phyloP scores from a whole-genome alignment of 2,329 filamentous ascomycete genomes.

The Sclerotinia subarctica region DNA sequence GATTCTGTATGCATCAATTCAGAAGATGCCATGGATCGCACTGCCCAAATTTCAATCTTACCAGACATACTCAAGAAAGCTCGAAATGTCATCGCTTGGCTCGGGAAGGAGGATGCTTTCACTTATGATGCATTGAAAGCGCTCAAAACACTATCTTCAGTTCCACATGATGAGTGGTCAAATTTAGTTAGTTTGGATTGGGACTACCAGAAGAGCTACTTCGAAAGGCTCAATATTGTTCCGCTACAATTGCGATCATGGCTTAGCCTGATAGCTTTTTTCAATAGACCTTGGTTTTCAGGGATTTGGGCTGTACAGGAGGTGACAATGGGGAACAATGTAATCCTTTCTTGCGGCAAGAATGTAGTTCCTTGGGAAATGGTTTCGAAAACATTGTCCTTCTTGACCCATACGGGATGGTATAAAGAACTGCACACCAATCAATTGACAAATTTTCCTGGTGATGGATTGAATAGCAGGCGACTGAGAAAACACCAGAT shows the following conservation, averaged over 20 bases:
- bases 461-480: background rate
- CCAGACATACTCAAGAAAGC: constrained; percentile 23
- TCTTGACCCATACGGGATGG: constrained; percentile 6
- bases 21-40: constrained; percentile 21
- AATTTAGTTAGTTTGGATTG: constrained; percentile 3
- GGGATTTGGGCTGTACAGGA: constrained; percentile 15
- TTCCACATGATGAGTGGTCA: constrained; percentile 11
- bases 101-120: constrained; percentile 20
- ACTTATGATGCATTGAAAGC: constrained; percentile 13
- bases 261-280: constrained; percentile 14
- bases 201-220: background rate
- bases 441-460: background rate
- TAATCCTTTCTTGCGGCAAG: constrained; percentile 5
- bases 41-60: constrained; percentile 23
- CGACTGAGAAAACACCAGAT: background rate
- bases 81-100: constrained; percentile 20
- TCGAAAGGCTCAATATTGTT: background rate
- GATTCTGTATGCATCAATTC: constrained; percentile 25
- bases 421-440: constrained; percentile 3
- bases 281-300: constrained; percentile 14
- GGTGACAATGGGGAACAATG: background rate
- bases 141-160: background rate
- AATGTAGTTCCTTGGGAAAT: constrained; percentile 1
- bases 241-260: background rate
- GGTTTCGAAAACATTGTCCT: background rate